phyloP scores from a whole-genome alignment of 2,329 filamentous ascomycete species.

The Diaporthe sp. region DNA sequence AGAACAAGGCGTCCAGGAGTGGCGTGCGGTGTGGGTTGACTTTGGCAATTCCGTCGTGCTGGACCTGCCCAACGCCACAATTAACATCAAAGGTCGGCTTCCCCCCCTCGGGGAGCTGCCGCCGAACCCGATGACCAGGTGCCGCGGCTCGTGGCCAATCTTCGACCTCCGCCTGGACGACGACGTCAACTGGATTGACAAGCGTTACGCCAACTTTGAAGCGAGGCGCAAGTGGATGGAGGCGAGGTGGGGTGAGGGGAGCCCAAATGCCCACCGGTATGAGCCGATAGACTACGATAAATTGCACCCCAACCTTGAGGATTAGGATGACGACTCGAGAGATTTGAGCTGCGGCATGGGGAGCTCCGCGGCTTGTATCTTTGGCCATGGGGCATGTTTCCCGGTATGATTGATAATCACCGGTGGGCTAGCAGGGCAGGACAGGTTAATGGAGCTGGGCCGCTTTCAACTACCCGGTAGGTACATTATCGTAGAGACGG shows the following conservation, averaged over 20 bases:
- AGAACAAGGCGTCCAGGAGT: not conserved
- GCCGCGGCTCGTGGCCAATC: constrained; percentile 7
- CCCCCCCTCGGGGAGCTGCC: not conserved
- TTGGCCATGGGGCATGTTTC: not conserved
- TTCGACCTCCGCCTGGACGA: not conserved
- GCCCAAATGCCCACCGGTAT: not conserved
- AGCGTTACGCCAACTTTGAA: not conserved
- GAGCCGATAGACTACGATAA: not conserved
- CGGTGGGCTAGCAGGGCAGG: not conserved
- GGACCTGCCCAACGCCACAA: not conserved
- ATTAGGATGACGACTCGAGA: not conserved
- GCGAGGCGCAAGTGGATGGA: not conserved
- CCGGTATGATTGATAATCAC: not conserved
- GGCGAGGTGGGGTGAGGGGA: not conserved
- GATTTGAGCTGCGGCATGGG: not conserved
- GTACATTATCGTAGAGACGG: not conserved
- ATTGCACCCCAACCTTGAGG: not conserved
- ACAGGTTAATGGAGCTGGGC: not conserved
- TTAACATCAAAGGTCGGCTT: not conserved
- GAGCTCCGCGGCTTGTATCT: not conserved
- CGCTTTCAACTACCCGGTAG: not conserved
- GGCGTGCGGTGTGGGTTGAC: not conserved
- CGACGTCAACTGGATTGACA: not conserved
- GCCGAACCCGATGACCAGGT: not conserved
- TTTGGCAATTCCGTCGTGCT: not conserved